Evolutionary conservation across 164 flowering plant species (phyloP).

Genomic region (Dillenia suffruticosa): DNA sequence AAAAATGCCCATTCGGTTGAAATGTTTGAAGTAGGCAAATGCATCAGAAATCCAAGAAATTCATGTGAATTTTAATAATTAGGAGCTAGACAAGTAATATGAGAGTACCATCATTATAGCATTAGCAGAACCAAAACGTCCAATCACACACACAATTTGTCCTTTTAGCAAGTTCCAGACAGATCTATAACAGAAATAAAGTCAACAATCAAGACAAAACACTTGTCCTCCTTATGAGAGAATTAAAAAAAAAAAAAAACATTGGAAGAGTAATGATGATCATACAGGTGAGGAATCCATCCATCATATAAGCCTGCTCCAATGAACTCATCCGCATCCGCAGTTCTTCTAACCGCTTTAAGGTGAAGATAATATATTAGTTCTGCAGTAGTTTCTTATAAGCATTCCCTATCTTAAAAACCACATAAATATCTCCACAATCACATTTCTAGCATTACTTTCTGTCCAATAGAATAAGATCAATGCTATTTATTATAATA

Average conservation of each 20-base stretch:
- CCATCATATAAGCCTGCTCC: conserved; percentile 95
- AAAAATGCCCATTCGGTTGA: too few species aligned
- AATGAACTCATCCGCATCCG: conserved; percentile 97
- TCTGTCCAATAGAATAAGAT: too few species aligned
- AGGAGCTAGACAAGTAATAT: background rate
- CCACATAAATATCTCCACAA: too few species aligned
- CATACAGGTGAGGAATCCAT: conserved; percentile 97
- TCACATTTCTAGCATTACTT: too few species aligned
- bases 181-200: conserved; percentile 37
- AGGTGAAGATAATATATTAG: conserved; percentile 81
- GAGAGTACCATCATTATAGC: conserved; percentile 92
- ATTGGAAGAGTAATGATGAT: background rate
- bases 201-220: background rate
- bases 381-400: conserved; percentile 75
- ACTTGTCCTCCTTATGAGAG: background rate
- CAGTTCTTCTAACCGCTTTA: conserved; percentile 86
- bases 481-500: too few species aligned
- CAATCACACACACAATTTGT: conserved; percentile 96
- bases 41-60: background rate
- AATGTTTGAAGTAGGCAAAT: too few species aligned
- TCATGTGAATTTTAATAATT: background rate
- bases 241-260: conserved; percentile 5
- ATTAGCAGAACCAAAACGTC: conserved; percentile 97
- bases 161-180: conserved; percentile 96
- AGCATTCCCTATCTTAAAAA: conserved; percentile 57